Evolutionary conservation across 164 flowering plant species (phyloP).

Genomic region (Vitis amurensis): DNA sequence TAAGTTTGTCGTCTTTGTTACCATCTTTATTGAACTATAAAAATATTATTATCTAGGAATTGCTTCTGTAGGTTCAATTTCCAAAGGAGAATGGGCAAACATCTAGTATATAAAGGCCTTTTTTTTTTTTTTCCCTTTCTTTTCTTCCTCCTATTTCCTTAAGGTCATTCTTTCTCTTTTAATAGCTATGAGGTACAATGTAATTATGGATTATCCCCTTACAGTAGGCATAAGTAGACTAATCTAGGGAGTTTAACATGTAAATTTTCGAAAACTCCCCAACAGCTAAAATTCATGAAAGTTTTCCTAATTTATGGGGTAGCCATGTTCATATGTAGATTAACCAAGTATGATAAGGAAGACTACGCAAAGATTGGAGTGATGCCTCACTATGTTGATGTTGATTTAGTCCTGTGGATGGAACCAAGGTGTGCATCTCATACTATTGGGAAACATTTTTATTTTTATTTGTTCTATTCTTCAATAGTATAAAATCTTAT

Average conservation of each 20-base stretch:
- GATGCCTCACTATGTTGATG: conserved; percentile 67
- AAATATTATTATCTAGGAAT: too few relatives aligned
- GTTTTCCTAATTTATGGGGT: neutral
- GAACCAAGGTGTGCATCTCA: conserved; percentile 51
- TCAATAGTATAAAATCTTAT: too few relatives aligned
- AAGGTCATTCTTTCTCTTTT: too few relatives aligned
- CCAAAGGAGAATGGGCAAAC: too few relatives aligned
- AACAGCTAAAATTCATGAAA: too few relatives aligned
- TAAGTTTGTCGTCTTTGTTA: conserved; percentile 11
- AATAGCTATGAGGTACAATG: conserved; percentile 46
- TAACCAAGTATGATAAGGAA: conserved; percentile 45
- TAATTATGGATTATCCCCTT: conserved; percentile 58
- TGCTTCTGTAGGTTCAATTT: neutral
- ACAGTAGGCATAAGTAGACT: conserved; percentile 45
- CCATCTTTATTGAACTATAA: too few relatives aligned
- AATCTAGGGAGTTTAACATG: conserved; percentile 56
- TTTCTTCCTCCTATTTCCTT: too few relatives aligned
- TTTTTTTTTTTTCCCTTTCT: too few relatives aligned
- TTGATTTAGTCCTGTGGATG: conserved; percentile 53
- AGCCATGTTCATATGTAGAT: conserved; percentile 23
- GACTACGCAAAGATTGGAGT: conserved; percentile 63
- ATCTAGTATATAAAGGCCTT: too few relatives aligned
- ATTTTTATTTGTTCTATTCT: too few relatives aligned
- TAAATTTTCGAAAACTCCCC: neutral
- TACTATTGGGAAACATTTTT: conserved; percentile 5